These are phyloP conservation scores for Magnolia changhungtana DNA, from an alignment of 164 flowering plant genomes.

Conservation along the genomic window DNA sequence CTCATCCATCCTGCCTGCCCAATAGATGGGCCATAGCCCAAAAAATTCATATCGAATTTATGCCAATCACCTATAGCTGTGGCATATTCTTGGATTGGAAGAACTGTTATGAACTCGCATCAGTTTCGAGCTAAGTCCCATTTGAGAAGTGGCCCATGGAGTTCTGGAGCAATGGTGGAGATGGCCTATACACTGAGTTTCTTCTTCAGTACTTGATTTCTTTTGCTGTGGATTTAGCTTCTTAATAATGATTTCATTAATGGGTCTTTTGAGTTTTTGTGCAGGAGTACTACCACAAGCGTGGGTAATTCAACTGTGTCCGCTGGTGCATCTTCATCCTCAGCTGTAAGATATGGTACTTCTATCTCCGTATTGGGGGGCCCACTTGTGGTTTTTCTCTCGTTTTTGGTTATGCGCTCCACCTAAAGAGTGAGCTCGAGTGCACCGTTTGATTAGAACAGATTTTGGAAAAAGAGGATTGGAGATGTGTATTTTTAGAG, in stretches of 20 bases:
- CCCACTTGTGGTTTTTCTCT: slow-evolving; percentile 19
- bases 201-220: background rate
- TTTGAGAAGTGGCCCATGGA: background rate
- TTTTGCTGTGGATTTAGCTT: background rate
- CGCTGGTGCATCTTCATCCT: slow-evolving; percentile 33
- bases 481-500: background rate
- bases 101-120: no score
- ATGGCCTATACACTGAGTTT: background rate
- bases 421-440: background rate
- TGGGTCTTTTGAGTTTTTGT: background rate
- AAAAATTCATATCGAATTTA: background rate
- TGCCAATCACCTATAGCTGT: background rate
- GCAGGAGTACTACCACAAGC: slow-evolving; percentile 44
- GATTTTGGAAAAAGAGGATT: background rate
- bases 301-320: slow-evolving; percentile 19
- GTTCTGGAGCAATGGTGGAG: background rate
- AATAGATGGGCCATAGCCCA: background rate
- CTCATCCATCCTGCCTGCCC: background rate
- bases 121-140: no score
- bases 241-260: background rate
- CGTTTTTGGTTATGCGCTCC: background rate
- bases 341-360: slow-evolving; percentile 11
- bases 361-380: slow-evolving; percentile 20
- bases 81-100: no score
- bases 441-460: background rate